Base-by-base conservation (phyloP, 345 rosid species). In the Lumnitzera racemosa region DNA sequence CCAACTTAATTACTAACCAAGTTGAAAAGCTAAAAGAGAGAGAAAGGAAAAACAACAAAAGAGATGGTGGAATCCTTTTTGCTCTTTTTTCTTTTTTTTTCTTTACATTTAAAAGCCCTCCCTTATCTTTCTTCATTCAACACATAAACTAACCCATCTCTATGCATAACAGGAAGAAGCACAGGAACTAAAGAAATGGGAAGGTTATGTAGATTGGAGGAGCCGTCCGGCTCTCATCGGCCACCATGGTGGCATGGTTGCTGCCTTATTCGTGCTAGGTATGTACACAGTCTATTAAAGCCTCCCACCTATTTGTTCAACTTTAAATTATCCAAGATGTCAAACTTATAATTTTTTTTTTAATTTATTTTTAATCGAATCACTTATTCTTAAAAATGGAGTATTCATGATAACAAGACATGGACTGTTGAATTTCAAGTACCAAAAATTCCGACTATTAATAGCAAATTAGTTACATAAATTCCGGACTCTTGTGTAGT, bases 141-240 rank as follows among this genome's bases (percentile, higher is more conserved):
- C 47, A 23, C 14, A 15, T 8, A 47, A 46, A 24, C 51, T 24
- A 8, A 46, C 14, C 14, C 59, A 41, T 57, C 49, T 43, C 46
- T 41, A n/a, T n/a, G 59, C 59, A 4, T 46, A 16, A 47, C 58
- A 46, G 53, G 67, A 87, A 88, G 90, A 85, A 57, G 84, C 73
- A 64, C 73, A 72, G 55, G 73, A 75, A 54, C 50, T 16, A 4
- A 56, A 51, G 51, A 56, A 61, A 72, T 89, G 96, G 97, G 88
- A 81, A 67, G 96, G 98, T 10, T 92, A 89, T 29, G 84, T 86
- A 64, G 96, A 89, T 69, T 83, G 76, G 74, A 79, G 78, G 68
- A 91, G 81, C 70, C 80, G 80, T 47, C 84, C 90, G 24, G 83
- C 81, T 69, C 63, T 67, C 57, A 57, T 63, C 31, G 67, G 61